Percentiles rank a stretch among this genome's conserved stretches.
These are phyloP conservation scores for Torrubiellomyces zombiae DNA, from an alignment of 2,329 filamentous ascomycete genomes.

Conservation along the genomic window DNA sequence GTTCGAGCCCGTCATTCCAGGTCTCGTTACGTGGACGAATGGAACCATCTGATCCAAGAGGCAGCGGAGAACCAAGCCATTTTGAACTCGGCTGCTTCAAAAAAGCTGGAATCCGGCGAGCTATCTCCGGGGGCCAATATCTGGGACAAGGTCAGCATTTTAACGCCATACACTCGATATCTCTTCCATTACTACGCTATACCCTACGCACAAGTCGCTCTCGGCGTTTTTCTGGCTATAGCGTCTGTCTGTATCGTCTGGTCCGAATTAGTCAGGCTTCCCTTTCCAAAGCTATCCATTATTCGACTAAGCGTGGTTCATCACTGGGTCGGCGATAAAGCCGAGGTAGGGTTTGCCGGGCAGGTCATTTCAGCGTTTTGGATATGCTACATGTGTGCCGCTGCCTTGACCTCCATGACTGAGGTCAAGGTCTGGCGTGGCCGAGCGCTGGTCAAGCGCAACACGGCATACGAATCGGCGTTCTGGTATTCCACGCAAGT, in stretches of 20 bases:
- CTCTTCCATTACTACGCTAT: slow-evolving; percentile 58
- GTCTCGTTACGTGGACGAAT: slow-evolving; percentile 69
- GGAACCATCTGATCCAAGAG: slow-evolving; percentile 61
- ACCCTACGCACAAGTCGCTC: slow-evolving; percentile 46
- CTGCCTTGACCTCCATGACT: slow-evolving; percentile 71
- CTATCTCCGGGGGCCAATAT: slow-evolving; percentile 37
- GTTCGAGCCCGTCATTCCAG: slow-evolving; percentile 70
- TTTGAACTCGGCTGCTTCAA: slow-evolving; percentile 66
- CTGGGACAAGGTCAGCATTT: slow-evolving; percentile 36
- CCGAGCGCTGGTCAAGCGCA: slow-evolving; percentile 71
- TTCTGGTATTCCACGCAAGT: slow-evolving; percentile 94
- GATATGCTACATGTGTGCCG: slow-evolving; percentile 92
- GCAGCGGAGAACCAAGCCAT: slow-evolving; percentile 65
- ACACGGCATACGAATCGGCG: slow-evolving; percentile 83
- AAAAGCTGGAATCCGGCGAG: slow-evolving; percentile 59
- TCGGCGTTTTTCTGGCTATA: slow-evolving; percentile 51
- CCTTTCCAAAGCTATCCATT: slow-evolving; percentile 59
- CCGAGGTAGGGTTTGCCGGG: slow-evolving; percentile 69
- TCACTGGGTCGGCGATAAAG: slow-evolving; percentile 53
- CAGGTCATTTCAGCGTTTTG: slow-evolving; percentile 73
- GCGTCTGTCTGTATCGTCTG: slow-evolving; percentile 77
- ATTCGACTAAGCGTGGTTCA: slow-evolving; percentile 53
- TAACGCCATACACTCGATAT: slow-evolving; percentile 73
- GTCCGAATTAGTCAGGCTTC: slow-evolving; percentile 83
- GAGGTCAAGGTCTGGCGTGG: slow-evolving; percentile 98